Base-by-base conservation (phyloP, 148 eudicot species). In the Chenopodium album region DNA sequence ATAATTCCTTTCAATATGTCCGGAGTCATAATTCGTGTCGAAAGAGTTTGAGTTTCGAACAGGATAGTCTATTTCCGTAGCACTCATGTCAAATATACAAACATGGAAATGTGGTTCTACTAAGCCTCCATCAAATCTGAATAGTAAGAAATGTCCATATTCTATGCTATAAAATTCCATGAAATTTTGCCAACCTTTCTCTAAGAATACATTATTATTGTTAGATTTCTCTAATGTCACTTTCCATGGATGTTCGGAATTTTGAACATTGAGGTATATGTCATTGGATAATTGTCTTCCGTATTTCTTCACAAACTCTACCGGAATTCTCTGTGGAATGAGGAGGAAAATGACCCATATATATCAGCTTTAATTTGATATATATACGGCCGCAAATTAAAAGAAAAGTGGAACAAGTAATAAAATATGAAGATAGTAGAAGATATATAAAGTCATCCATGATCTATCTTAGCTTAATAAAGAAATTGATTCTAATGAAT, bases 241-340 rank as follows among this genome's bases (percentile, higher is more conserved):
- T 72, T 72, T 72, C 75, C 75, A 72, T 9, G 75, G 54, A 44
- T 72, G 75, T 44, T 72, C 52, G 8, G 75, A 44, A 10, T 72
- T 72, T n/a, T n/a, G 75, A 20, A 46, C 75, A 44, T 22, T 44
- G 17, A 72, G n/a, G 7, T 2, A 46, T 72, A 72, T 46, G n/a
- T 44, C 17, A 20, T 72, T 29, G 9, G 75, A 9, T 22, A 72
- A 2, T 20, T 0, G 29, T n/a, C 9, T 72, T n/a, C 56, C 54
- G 1, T 44, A 41, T 46, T 72, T 72, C 54, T 72, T n/a, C 8
- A n/a, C 29, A 72, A 72, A 72, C 31, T 72, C 54, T 1, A 22
- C 2, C 20, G 75, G 75, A 22, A 72, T 72, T 22, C 29, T 71
- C 74, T 71, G 48, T 16, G 4, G 5, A 54, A 54, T 2, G 60